These are phyloP conservation scores for Arabidopsis thaliana DNA, from an alignment of 345 rosid genomes.

Conservation along the genomic window TAIR10.1 NC_003070.9:536501-537000, in stretches of 20 bases:
- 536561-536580: constrained; percentile 21
- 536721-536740: constrained; percentile 30
- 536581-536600: constrained; percentile 28
- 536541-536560: constrained; percentile 29
- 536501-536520: constrained; percentile 26
- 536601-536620: background rate
- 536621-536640: background rate
- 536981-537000: constrained; percentile 34
- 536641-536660: constrained; percentile 2
- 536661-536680: constrained; percentile 12
- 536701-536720: constrained; percentile 25
- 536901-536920: constrained; percentile 27
- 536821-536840: constrained; percentile 16
- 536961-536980: constrained; percentile 25
- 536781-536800: constrained; percentile 29
- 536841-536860: constrained; percentile 37
- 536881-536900: constrained; percentile 32
- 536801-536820: constrained; percentile 37
- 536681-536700: constrained; percentile 6
- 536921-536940: constrained; percentile 11
- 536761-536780: constrained; percentile 30
- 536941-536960: constrained; percentile 33
- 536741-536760: constrained; percentile 16
- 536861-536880: constrained; percentile 32
- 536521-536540: constrained; percentile 24